Base-by-base conservation (phyloP, 768 basidiomycete species). In the Suillus decipiens region DNA sequence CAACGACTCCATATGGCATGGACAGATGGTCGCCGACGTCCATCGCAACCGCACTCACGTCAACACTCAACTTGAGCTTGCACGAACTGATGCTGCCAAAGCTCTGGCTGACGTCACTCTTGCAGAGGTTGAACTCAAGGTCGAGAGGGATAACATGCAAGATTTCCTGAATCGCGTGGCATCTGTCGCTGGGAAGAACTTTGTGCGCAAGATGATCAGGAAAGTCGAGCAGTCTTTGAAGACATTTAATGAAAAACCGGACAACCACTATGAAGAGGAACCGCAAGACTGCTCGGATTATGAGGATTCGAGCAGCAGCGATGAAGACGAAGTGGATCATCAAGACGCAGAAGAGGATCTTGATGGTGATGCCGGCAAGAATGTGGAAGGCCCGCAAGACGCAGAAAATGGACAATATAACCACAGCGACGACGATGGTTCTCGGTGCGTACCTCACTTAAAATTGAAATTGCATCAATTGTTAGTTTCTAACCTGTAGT, bases 1-100 rank as follows among this genome's bases (percentile, higher is more conserved):
- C 24, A n/a, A 66, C n/a, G 73, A 76, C 47, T 67, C 73, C 8
- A 63, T 48, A 7, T 75, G 74, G 74, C 67, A 72, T 34, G 10
- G 65, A 42, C 56, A 63, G 55, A 75, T 75, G 74, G 19, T 71
- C 28, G 63, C 47, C 0, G 72, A 74, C 34, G 57, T 74, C 59
- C 45, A 64, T 43, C 74, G 74, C 24, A 67, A 75, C 41, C 73
- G 72, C 22, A 41, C 59, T 7, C 64, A 69, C 39, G 65, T 75
- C 37, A 63, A 69, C 28, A 37, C 0, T 9, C 55, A 64, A 31
- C 68, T 74, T 50, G 63, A 63, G 14, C 62, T 61, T 24, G 60
- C 64, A 39, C 68, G 63, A 2, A 45, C 63, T 0, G 72, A 76
- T 42, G 66, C 63, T 19, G 53, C 59, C 2, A 63, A 69, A 37